phyloP scores from a whole-genome alignment of 2,329 filamentous ascomycete genomes.

The Mollisia scopiformis region DNA sequence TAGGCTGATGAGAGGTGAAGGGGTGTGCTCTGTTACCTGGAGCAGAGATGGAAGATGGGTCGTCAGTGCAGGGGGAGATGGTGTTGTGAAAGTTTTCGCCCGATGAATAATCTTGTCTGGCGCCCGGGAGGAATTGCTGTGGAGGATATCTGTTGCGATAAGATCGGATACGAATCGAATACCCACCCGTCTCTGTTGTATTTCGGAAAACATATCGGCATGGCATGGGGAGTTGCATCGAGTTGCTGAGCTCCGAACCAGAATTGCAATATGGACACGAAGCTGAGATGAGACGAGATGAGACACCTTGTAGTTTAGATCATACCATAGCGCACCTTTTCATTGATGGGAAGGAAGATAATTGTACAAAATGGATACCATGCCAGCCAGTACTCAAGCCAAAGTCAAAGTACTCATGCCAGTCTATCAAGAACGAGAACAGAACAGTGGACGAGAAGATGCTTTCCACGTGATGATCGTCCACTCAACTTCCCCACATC shows the following conservation, averaged over 20 bases:
- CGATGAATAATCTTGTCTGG: constrained; percentile 8
- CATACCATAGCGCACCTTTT: constrained; percentile 4
- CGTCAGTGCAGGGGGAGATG: constrained; percentile 91
- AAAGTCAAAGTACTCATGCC: too few species aligned
- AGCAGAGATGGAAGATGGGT: constrained; percentile 94
- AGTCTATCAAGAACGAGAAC: too few species aligned
- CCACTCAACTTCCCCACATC: background rate
- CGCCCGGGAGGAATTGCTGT: background rate
- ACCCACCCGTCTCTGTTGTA: constrained; percentile 18
- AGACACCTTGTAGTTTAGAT: constrained; percentile 18
- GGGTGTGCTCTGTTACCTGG: constrained; percentile 93
- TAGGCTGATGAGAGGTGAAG: constrained; percentile 92
- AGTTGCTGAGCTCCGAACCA: background rate
- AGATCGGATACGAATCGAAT: constrained; percentile 5
- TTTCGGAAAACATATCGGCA: constrained; percentile 5
- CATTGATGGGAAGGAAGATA: constrained; percentile 6
- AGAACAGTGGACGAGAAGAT: background rate
- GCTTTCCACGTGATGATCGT: background rate
- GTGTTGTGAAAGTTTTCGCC: constrained; percentile 90
- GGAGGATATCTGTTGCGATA: constrained; percentile 1
- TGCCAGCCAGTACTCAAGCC: background rate
- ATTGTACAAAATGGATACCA: constrained; percentile 17
- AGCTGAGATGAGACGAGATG: constrained; percentile 9
- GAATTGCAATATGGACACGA: constrained; percentile 8
- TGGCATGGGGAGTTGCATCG: constrained; percentile 7